Evolutionary conservation across 2,329 filamentous ascomycete genomes (phyloP).

Genomic region (Chaetothyriales sp.): DNA sequence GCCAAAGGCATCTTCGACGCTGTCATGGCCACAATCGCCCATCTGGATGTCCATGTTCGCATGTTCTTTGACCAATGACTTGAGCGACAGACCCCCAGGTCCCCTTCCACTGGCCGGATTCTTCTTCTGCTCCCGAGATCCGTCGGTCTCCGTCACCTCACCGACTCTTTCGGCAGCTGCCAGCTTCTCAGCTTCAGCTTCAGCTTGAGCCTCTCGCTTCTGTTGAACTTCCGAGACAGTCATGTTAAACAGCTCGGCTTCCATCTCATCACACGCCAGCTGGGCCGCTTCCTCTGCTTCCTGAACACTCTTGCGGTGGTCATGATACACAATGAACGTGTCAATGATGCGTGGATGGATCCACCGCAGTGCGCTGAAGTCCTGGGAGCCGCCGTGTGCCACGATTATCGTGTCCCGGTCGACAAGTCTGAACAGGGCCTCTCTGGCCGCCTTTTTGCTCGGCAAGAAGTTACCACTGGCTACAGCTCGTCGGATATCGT

Average conservation of each 20-base stretch:
- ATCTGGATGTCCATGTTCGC: conserved; percentile 18
- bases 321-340: conserved; percentile 22
- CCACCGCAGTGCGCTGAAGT: conserved; percentile 34
- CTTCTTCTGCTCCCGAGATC: too few relatives aligned
- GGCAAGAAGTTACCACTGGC: conserved; percentile 23
- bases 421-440: conserved; percentile 31
- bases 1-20: conserved; percentile 33
- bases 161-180: too few relatives aligned
- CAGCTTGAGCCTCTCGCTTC: background rate
- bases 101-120: too few relatives aligned
- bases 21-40: conserved; percentile 27
- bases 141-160: too few relatives aligned
- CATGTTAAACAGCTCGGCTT: conserved; percentile 19
- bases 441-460: conserved; percentile 30
- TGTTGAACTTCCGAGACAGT: conserved; percentile 1
- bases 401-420: conserved; percentile 35
- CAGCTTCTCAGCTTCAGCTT: too few relatives aligned
- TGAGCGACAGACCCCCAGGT: conserved; percentile 13
- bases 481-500: conserved; percentile 26
- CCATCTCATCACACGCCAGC: background rate
- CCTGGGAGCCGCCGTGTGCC: conserved; percentile 31
- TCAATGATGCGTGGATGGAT: conserved; percentile 34
- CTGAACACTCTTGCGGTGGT: background rate
- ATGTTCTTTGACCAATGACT: conserved; percentile 11
- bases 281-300: conserved; percentile 2